phyloP scores from a whole-genome alignment of 2,329 filamentous ascomycete species.

The Ophiostoma triangulosporum region DNA sequence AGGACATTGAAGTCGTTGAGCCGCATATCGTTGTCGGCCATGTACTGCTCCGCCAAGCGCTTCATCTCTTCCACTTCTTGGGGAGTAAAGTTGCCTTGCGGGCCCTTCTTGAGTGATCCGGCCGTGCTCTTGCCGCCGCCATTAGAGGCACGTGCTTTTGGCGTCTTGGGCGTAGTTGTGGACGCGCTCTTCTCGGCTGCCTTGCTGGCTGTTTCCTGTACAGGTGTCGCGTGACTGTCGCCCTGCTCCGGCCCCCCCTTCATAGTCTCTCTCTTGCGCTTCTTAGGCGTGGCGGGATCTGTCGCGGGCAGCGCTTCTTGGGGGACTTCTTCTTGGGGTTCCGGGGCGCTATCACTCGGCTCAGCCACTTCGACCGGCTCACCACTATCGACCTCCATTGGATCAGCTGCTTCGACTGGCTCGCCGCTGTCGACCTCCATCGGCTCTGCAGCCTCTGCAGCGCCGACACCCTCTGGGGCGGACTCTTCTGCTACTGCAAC shows the following conservation, averaged over 20 bases:
- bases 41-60: constrained; percentile 30
- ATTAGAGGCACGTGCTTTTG: not conserved
- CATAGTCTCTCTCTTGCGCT: not conserved
- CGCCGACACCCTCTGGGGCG: not conserved
- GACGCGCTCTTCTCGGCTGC: not conserved
- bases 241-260: not conserved
- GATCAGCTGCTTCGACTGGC: not conserved
- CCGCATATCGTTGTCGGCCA: constrained; percentile 27
- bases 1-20: constrained; percentile 35
- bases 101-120: constrained; percentile 6
- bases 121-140: not conserved
- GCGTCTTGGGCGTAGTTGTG: not conserved
- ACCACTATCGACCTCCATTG: not conserved
- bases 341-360: not conserved
- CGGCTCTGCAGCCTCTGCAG: not conserved
- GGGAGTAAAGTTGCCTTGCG: constrained; percentile 26
- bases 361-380: not conserved
- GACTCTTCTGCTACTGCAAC: not conserved
- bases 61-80: constrained; percentile 29
- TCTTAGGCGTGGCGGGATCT: not conserved
- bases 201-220: not conserved
- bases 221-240: constrained; percentile 1
- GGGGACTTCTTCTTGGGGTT: not conserved
- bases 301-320: not conserved
- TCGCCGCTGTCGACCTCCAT: not conserved